Conservation (phyloP, 2,329 filamentous ascomycete species). For the Cercospora sojina region DNA sequence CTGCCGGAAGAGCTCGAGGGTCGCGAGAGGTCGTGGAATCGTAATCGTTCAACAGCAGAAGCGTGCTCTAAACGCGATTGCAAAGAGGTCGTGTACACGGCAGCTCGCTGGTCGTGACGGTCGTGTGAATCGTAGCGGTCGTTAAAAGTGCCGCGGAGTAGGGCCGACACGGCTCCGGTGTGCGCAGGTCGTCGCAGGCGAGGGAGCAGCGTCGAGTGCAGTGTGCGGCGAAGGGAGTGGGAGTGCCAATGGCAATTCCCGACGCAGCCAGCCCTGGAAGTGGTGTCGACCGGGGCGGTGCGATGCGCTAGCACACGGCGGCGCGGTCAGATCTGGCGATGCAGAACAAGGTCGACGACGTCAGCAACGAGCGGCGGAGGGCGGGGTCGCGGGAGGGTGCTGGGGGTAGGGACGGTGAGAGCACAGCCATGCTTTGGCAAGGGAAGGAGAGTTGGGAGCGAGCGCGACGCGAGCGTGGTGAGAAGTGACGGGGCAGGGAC, state of each 20-base stretch:
- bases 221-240: background rate
- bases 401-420: conserved; percentile 14
- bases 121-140: conserved; percentile 56
- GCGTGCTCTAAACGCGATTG: conserved; percentile 50
- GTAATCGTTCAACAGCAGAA: conserved; percentile 31
- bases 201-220: background rate
- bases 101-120: conserved; percentile 24
- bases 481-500: background rate
- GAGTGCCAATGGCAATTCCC: conserved; percentile 14
- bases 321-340: conserved; percentile 8
- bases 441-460: background rate
- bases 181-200: conserved; percentile 14
- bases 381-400: background rate
- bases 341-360: background rate
- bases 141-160: conserved; percentile 46
- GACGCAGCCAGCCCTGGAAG: background rate
- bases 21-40: conserved; percentile 42
- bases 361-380: background rate
- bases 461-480: conserved; percentile 7
- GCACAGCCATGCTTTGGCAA: conserved; percentile 5
- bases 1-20: conserved; percentile 56
- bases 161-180: conserved; percentile 45
- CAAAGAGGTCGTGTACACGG: conserved; percentile 50
- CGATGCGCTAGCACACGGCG: conserved; percentile 4
- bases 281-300: conserved; percentile 5